Percentiles rank a stretch among this genome's conserved stretches.
phyloP scores from a whole-genome alignment of 805 yeast genomes.

The Barnettozyma sp. region DNA sequence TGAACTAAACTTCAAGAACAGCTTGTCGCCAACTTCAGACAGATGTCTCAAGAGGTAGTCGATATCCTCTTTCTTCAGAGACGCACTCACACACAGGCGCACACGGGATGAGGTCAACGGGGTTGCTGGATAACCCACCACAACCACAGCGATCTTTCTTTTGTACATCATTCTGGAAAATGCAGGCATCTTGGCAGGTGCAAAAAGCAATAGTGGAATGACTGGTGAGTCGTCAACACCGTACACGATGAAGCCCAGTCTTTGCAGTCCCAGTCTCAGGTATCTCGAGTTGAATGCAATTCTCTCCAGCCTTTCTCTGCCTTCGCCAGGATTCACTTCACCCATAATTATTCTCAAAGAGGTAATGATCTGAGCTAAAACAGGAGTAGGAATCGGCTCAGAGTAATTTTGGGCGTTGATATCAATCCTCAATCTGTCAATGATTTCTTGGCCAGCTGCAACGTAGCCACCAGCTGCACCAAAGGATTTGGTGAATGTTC shows the following conservation, averaged over 20 bases:
- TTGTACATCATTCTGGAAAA: conserved; percentile 75
- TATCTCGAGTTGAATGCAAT: conserved; percentile 95
- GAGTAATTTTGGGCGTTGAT: conserved; percentile 70
- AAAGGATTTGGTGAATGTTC: conserved; percentile 93
- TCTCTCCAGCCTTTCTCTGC: conserved; percentile 81
- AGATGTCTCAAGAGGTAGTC: conserved; percentile 69
- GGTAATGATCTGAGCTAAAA: conserved; percentile 77
- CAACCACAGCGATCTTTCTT: conserved; percentile 84
- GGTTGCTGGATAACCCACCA: conserved; percentile 97
- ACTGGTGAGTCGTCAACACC: conserved; percentile 98
- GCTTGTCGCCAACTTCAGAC: conserved; percentile 70
- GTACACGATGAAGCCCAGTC: conserved; percentile 87
- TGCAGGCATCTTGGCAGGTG: conserved; percentile 94
- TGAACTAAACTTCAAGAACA: conserved; percentile 69
- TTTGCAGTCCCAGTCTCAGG: conserved; percentile 80
- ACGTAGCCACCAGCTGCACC: conserved; percentile 99
- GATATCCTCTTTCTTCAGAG: conserved; percentile 89
- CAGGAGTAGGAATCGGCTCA: conserved; percentile 89
- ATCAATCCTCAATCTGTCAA: conserved; percentile 68
- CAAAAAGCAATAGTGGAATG: conserved; percentile 77
- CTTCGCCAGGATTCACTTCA: conserved; percentile 85
- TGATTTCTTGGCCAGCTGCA: conserved; percentile 63
- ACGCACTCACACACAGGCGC: conserved; percentile 86
- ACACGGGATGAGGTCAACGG: conserved; percentile 86
- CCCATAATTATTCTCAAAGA: conserved; percentile 77